Evolutionary conservation across 495 filamentous ascomycete genomes (phyloP), one percentile per base, ranked within the genome.

Genomic region (Baudoinia panamericana): DNA sequence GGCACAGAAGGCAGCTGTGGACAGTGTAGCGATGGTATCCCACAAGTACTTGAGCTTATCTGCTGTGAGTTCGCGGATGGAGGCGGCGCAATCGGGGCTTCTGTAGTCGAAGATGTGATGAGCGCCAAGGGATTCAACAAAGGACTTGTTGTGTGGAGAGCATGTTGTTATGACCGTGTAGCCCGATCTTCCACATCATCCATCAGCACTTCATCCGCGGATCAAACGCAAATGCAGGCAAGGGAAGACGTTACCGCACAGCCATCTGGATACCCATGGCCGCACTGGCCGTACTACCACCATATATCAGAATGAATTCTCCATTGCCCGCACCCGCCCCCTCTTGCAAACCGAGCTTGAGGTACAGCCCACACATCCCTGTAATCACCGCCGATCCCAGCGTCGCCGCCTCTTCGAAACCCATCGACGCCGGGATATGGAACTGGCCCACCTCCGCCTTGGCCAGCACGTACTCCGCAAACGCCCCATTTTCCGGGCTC

Each of bases 261-360:
- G 71, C 67, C 20, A 69, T 61, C 35, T 76, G 72, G 12, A 73
- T 70, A 5, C 65, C 69, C n/a, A 73, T 56, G 12, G 68, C 66
- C 1, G 68, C 72, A 0, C 69, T 73, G 15, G 50, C 55, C 9
- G 53, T 54, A 27, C 46, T 51, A 17, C 43, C 55, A 27, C 72
- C 72, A 55, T 72, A 75, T 17, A 76, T 63, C 13, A 76, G 54
- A 20, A 76, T 55, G 47, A 40, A 59, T 41, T 40, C 46, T n/a
- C 38, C 39, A 31, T 53, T 39, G 7, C 50, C 32, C 24, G 47
- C 33, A 4, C 18, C 19, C 4, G 49, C 43, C 9, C 57, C 55
- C 25, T 58, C 41, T 1, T 61, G 62, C 18, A 69, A 55, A 7
- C 50, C 55, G 9, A 69, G 45, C 46, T 54, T 57, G 37, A 64